Conservation (phyloP, 2,329 filamentous ascomycete species). For the Aspergillus ustus region DNA sequence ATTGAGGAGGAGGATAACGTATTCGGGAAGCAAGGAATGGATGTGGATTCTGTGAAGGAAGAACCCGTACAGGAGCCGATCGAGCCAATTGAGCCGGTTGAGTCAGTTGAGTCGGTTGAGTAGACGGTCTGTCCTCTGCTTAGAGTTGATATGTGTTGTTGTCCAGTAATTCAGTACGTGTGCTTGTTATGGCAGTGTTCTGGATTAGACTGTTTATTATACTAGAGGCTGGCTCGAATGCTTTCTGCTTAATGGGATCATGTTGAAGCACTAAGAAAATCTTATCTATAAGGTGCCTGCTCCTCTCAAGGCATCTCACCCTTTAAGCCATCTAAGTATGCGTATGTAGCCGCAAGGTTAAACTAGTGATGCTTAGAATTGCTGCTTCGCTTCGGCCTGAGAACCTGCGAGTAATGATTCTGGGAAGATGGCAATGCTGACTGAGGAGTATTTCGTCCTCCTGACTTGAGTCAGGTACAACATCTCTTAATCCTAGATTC, state of each 20-base stretch:
- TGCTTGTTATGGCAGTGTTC: not conserved
- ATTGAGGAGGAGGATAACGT: constrained; percentile 24
- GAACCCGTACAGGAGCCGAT: constrained; percentile 20
- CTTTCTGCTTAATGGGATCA: not conserved
- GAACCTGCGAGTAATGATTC: no score
- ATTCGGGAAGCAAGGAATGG: not conserved
- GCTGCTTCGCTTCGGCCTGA: no score
- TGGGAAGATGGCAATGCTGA: no score
- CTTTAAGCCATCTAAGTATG: no score
- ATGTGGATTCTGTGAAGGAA: constrained; percentile 28
- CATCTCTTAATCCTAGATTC: no score
- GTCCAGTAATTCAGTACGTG: not conserved
- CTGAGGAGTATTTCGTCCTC: no score
- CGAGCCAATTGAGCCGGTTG: not conserved
- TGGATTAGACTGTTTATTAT: not conserved
- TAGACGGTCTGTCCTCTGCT: not conserved
- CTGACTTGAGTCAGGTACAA: no score
- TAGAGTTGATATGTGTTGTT: not conserved
- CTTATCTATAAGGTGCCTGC: no score
- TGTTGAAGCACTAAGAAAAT: not conserved
- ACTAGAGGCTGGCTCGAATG: not conserved
- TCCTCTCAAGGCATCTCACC: no score
- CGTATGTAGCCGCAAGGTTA: no score
- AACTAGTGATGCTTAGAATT: no score
- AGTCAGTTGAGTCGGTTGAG: not conserved